Base-by-base conservation (phyloP, 768 basidiomycete genomes). In the Rhizopogon salebrosus region DNA sequence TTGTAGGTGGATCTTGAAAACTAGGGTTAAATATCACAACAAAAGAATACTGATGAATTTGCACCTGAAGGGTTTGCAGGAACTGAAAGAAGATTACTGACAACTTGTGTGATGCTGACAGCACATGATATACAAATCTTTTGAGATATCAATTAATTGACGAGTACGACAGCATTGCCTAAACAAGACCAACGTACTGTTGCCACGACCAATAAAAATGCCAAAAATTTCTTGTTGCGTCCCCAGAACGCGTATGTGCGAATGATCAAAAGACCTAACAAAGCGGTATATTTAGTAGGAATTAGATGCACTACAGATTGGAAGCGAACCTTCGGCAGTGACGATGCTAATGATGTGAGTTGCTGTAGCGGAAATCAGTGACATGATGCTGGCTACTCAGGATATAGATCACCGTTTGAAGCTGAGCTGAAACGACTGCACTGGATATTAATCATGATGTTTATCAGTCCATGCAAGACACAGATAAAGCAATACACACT, bases 181-280 rank as follows among this genome's bases (percentile, higher is more conserved):
- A 3, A 27, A 45, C 18, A 6, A 31, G 20, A 29, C 2, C 13
- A 22, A 49, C 51, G 26, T 27, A 52, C 51, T 10, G 14, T 48
- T 18, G 41, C 51, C 24, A 48, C 22, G 8, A 46, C 23, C 16
- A 52, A 9, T 18, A 52, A 34, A 11, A 29, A 6, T 23, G 46
- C 29, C 18, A 46, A 34, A 18, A 52, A 8, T 18, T 10, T 52
- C 14, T 52, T 52, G 41, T 5, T 52, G 10, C 48, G 31, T 24
- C 23, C 38, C 51, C 51, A 52, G 42, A 52, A 52, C 10, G 27
- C 27, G 9, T 20, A 46, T 27, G 45, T 48, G 20, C 38, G 27
- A 27, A 52, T 46, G 20, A n/a, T n/a, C n/a, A n/a, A n/a, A n/a
- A n/a, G n/a, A n/a, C n/a, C n/a, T n/a, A n/a, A n/a, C n/a, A n/a